phyloP scores from a whole-genome alignment of 345 rosid species.

The Camelina sativa region DNA sequence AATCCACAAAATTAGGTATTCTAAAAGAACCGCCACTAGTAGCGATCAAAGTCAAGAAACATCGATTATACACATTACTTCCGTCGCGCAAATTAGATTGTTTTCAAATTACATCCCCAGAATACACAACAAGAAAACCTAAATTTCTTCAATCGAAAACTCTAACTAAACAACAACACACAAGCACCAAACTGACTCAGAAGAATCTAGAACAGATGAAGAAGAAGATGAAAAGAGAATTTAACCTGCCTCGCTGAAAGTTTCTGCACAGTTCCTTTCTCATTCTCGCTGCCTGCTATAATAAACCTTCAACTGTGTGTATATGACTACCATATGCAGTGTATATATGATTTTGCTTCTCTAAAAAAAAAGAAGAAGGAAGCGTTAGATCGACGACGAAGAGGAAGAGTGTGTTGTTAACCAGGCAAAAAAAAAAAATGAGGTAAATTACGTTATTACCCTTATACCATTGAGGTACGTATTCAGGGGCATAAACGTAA shows the following conservation, averaged over 20 bases:
- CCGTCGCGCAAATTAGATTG: background rate
- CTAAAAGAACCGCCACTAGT: background rate
- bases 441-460: background rate
- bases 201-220: background rate
- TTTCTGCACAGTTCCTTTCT: conserved; percentile 71
- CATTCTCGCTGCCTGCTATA: conserved; percentile 35
- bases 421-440: background rate
- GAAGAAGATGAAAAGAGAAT: background rate
- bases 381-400: conserved; percentile 36
- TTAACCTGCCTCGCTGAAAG: conserved; percentile 80
- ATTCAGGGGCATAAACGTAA: conserved; percentile 31
- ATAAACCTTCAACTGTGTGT: background rate
- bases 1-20: background rate
- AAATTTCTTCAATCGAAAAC: conserved; percentile 2
- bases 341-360: background rate
- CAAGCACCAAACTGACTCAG: background rate
- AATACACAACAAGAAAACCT: conserved; percentile 5
- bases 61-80: background rate
- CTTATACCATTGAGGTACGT: background rate
- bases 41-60: background rate
- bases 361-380: background rate
- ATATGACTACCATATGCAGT: background rate
- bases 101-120: background rate
- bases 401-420: background rate
- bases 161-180: background rate